Evolutionary conservation across 495 filamentous ascomycete species (phyloP).

Genomic region (Sordaria brevicollis): DNA sequence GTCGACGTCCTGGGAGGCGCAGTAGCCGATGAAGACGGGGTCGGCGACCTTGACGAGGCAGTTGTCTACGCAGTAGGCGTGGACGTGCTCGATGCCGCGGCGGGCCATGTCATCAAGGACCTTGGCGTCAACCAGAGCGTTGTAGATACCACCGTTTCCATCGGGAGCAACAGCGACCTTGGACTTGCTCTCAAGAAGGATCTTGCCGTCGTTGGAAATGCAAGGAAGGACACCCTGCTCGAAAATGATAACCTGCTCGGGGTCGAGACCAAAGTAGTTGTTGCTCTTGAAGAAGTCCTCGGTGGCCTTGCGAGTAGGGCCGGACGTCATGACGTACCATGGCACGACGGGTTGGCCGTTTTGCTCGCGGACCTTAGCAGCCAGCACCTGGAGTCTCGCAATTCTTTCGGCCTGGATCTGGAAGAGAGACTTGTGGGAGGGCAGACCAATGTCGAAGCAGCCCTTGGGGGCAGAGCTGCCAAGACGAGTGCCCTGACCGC

Average conservation of each 20-base stretch:
- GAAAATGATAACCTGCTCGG: slow-evolving; percentile 84
- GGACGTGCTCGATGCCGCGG: slow-evolving; percentile 89
- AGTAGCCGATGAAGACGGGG: slow-evolving; percentile 89
- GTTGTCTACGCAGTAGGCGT: slow-evolving; percentile 98
- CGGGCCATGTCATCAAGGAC: slow-evolving; percentile 81
- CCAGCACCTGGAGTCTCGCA: slow-evolving; percentile 70
- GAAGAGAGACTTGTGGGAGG: slow-evolving; percentile 89
- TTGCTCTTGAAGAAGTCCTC: slow-evolving; percentile 87
- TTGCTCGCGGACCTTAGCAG: slow-evolving; percentile 44
- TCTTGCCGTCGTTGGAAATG: slow-evolving; percentile 96
- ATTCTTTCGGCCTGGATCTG: slow-evolving; percentile 96
- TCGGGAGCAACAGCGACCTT: slow-evolving; percentile 97
- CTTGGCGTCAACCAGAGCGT: slow-evolving; percentile 71
- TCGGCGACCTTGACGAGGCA: slow-evolving; percentile 97
- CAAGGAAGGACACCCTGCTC: slow-evolving; percentile 96
- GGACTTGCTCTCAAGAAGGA: slow-evolving; percentile 80
- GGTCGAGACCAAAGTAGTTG: slow-evolving; percentile 77
- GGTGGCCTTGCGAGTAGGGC: slow-evolving; percentile 85
- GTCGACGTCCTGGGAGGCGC: slow-evolving; percentile 79
- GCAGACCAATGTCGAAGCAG: slow-evolving; percentile 89
- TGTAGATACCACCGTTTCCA: slow-evolving; percentile 95
- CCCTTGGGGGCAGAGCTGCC: slow-evolving; percentile 95
- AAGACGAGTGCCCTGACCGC: slow-evolving; percentile 89
- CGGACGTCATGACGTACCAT: slow-evolving; percentile 99
- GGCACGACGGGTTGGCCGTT: slow-evolving; percentile 54